phyloP scores from a whole-genome alignment of 2,329 filamentous ascomycete genomes.

The Fusarium scirpi region DNA sequence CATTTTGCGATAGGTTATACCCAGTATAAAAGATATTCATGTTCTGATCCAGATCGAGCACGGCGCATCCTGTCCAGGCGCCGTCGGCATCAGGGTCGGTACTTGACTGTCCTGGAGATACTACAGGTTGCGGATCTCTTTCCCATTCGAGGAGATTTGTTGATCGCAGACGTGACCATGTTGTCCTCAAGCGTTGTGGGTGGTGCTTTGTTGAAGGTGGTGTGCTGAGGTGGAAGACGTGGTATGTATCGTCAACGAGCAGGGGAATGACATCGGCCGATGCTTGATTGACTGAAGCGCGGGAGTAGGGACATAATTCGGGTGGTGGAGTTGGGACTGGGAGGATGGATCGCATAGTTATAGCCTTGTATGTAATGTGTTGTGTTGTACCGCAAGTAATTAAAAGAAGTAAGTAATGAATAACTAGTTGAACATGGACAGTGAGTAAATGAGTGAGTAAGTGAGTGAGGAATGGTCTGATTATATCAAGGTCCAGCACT shows the following conservation, averaged over 20 bases:
- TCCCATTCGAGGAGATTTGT: constrained; percentile 49
- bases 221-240: constrained; percentile 53
- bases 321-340: constrained; percentile 44
- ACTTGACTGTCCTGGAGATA: constrained; percentile 39
- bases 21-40: constrained; percentile 56
- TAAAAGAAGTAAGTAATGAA: not conserved
- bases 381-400: not conserved
- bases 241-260: constrained; percentile 53
- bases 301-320: constrained; percentile 45
- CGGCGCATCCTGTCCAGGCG: constrained; percentile 52
- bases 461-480: not conserved
- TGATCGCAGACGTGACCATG: constrained; percentile 50
- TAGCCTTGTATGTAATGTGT: not conserved
- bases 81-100: constrained; percentile 50
- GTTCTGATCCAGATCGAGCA: constrained; percentile 48
- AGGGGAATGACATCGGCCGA: constrained; percentile 54
- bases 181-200: constrained; percentile 49
- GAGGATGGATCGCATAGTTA: constrained; percentile 37
- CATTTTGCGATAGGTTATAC: constrained; percentile 49
- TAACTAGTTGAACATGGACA: not conserved
- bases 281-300: constrained; percentile 47
- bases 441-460: not conserved
- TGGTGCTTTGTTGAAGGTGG: constrained; percentile 51
- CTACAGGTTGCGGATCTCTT: constrained; percentile 43
- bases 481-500: constrained; percentile 17